Percentiles rank a stretch among this genome's conserved stretches.
Conservation (phyloP, 177 flowering plant species). For the Vitis hybrid region DNA sequence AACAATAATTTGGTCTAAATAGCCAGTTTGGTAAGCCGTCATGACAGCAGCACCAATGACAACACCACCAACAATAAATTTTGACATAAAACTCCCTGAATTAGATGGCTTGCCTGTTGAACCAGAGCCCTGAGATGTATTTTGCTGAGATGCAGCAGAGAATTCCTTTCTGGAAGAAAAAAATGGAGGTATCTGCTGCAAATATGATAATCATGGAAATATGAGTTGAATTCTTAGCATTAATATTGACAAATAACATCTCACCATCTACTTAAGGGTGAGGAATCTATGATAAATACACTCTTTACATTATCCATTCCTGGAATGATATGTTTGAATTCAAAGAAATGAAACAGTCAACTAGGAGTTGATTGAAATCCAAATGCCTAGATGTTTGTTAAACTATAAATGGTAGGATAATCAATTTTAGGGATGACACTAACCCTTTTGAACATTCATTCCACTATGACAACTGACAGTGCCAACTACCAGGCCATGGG, state of each 20-base stretch:
- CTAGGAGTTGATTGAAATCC: too few species aligned
- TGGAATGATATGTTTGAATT: too few species aligned
- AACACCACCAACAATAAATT: constrained; percentile 47
- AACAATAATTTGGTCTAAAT: constrained; percentile 33
- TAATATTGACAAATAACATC: background rate
- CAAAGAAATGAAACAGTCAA: too few species aligned
- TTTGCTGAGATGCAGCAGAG: constrained; percentile 38
- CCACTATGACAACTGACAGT: too few species aligned
- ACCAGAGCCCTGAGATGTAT: constrained; percentile 28
- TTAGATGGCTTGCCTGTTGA: constrained; percentile 36
- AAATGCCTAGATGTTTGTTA: too few species aligned
- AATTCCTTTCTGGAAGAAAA: constrained; percentile 51
- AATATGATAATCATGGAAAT: background rate
- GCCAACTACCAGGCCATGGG: too few species aligned
- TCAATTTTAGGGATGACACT: too few species aligned
- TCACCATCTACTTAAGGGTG: too few species aligned
- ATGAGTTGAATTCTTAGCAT: background rate
- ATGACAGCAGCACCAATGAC: constrained; percentile 47
- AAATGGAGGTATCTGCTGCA: constrained; percentile 42
- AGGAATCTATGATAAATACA: background rate
- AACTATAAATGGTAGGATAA: too few species aligned
- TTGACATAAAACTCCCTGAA: constrained; percentile 32
- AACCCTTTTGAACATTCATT: too few species aligned
- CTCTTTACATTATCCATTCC: too few species aligned
- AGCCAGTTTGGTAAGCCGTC: constrained; percentile 62